These are phyloP conservation scores for Petunia axillaris DNA, from an alignment of 257 asterid genomes.

Conservation along the genomic window DNA sequence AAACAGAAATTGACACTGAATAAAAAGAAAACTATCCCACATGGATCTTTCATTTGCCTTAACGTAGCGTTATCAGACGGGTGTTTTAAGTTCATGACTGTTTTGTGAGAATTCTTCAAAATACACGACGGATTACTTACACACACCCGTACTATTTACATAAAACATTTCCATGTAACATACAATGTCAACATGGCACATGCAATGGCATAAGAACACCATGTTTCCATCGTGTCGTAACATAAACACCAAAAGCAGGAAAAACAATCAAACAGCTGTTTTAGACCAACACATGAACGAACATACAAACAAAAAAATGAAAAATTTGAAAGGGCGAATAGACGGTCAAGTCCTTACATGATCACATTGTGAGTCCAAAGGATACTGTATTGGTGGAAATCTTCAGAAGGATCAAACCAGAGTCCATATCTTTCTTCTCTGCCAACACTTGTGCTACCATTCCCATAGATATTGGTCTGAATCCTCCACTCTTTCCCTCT, in stretches of 20 bases:
- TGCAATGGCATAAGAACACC: not conserved
- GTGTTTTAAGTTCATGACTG: too few species aligned
- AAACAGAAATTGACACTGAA: not conserved
- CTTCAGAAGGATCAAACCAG: constrained; percentile 90
- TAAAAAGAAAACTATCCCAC: not conserved
- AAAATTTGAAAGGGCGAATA: not conserved
- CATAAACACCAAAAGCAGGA: constrained; percentile 29
- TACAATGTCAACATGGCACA: too few species aligned
- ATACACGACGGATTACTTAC: too few species aligned
- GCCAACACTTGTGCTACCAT: constrained; percentile 78
- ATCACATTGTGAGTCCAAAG: constrained; percentile 71
- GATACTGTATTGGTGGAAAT: constrained; percentile 74
- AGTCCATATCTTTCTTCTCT: constrained; percentile 90
- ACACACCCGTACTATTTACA: too few species aligned
- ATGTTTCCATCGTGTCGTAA: not conserved
- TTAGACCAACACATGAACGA: constrained; percentile 14
- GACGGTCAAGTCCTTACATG: constrained; percentile 46
- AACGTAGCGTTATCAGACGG: too few species aligned
- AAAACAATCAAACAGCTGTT: constrained; percentile 32
- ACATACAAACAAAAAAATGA: not conserved
- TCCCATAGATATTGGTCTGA: constrained; percentile 86
- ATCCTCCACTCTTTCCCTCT: constrained; percentile 86
- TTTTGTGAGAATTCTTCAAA: too few species aligned
- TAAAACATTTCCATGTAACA: too few species aligned
- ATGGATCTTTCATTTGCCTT: not conserved